phyloP scores from a whole-genome alignment of 495 filamentous ascomycete genomes.

The Xylona heveae region DNA sequence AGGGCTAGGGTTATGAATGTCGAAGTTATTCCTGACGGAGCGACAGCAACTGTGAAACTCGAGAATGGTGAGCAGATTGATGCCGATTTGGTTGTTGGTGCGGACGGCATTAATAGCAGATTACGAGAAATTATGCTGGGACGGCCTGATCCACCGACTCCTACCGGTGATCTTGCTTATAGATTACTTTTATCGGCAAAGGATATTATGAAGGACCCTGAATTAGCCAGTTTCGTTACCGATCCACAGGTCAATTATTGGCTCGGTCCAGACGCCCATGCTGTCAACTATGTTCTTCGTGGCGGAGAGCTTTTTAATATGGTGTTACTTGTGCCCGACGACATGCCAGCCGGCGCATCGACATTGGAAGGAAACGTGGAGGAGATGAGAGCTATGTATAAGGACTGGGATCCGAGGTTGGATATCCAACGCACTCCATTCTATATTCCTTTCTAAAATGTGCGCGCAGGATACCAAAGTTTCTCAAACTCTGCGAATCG shows the following conservation, averaged over 20 bases:
- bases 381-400: neutral
- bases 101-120: neutral
- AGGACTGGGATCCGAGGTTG: conserved; percentile 1
- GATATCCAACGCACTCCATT: too few relatives aligned
- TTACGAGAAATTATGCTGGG: neutral
- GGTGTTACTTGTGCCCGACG: conserved; percentile 1
- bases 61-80: neutral
- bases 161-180: neutral
- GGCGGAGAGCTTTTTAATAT: neutral
- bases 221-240: neutral
- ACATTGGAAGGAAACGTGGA: neutral
- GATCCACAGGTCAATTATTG: conserved; percentile 1
- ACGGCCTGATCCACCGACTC: neutral
- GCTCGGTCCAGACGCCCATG: conserved; percentile 1
- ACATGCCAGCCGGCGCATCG: neutral
- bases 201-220: neutral
- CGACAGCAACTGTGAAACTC: neutral
- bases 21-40: neutral
- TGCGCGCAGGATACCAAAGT: conserved; percentile 10
- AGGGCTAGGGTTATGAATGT: neutral
- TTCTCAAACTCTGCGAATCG: conserved; percentile 7
- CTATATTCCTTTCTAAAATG: too few relatives aligned
- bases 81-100: neutral
- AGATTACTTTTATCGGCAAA: neutral
- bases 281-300: conserved; percentile 1